Conservation (phyloP, 1,284 basidiomycete genomes). For the Trametes sp. region DNA sequence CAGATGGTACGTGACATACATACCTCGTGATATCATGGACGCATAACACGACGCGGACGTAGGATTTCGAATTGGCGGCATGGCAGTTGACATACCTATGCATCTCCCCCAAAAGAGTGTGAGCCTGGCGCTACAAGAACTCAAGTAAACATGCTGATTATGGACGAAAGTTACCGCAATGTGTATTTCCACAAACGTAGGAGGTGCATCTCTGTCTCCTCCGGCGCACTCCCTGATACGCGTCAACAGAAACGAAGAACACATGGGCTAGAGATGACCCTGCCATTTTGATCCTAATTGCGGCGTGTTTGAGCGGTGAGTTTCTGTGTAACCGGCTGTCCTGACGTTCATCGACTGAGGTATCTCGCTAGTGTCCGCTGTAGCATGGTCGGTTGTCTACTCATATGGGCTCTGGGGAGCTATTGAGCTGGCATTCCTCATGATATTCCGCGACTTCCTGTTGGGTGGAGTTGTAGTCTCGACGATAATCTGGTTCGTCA, state of each 20-base stretch:
- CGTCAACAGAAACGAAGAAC: constrained; percentile 89
- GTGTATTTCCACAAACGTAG: constrained; percentile 92
- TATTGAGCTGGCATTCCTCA: constrained; percentile 73
- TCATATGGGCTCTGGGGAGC: constrained; percentile 64
- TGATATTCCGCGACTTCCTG: constrained; percentile 90
- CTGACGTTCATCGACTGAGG: background rate
- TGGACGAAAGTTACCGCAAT: constrained; percentile 74
- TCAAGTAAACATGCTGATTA: constrained; percentile 14
- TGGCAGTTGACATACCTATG: constrained; percentile 95
- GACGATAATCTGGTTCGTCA: constrained; percentile 76
- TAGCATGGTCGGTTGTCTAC: constrained; percentile 89
- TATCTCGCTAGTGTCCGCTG: constrained; percentile 65
- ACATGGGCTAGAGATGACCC: constrained; percentile 97
- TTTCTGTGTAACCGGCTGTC: constrained; percentile 8
- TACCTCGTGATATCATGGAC: background rate
- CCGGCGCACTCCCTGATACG: background rate
- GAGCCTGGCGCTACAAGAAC: constrained; percentile 46
- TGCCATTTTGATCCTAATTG: constrained; percentile 87
- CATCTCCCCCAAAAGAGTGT: constrained; percentile 91
- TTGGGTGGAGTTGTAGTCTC: constrained; percentile 77
- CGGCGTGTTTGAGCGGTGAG: constrained; percentile 77
- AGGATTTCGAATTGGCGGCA: constrained; percentile 95
- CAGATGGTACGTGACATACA: constrained; percentile 75
- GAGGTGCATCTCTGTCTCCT: constrained; percentile 29
- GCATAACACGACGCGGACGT: constrained; percentile 23